Conservation (phyloP, 2,329 filamentous ascomycete species). For the Aspergillus clavatus region DNA sequence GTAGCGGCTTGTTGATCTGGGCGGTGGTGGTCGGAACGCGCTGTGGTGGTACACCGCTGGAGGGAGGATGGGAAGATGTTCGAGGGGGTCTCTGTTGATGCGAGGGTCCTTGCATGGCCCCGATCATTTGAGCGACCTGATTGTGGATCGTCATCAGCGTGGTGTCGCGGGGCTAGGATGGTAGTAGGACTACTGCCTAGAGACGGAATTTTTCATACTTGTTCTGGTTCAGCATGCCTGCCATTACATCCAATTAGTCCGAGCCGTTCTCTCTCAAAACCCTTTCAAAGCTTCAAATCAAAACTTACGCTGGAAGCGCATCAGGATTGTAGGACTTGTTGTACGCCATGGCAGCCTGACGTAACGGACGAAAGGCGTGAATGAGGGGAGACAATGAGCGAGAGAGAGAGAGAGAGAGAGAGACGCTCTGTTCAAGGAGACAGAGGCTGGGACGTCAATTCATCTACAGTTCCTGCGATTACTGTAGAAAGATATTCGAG, state of each 20-base stretch:
- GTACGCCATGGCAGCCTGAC: conserved; percentile 70
- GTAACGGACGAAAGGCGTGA: conserved; percentile 15
- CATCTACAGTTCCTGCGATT: neutral
- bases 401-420: conserved; percentile 1
- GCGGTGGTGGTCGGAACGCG: conserved; percentile 24
- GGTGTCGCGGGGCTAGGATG: neutral
- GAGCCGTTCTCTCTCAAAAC: conserved; percentile 11
- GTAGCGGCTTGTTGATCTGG: conserved; percentile 11
- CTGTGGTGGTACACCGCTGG: conserved; percentile 24
- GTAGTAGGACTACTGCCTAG: neutral
- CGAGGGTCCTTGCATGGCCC: conserved; percentile 30
- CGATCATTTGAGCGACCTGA: conserved; percentile 45
- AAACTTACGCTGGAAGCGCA: conserved; percentile 78
- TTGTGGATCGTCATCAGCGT: conserved; percentile 1
- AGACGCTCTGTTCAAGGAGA: conserved; percentile 1
- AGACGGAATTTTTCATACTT: conserved; percentile 44
- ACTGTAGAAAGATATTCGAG: no score
- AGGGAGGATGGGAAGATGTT: conserved; percentile 18
- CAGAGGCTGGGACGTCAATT: conserved; percentile 4
- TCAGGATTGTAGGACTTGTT: conserved; percentile 91
- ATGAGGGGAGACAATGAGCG: neutral
- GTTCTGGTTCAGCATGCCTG: conserved; percentile 71
- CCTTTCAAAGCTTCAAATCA: neutral
- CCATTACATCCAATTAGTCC: conserved; percentile 10
- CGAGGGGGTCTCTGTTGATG: conserved; percentile 28